A percentile compares a stretch with the other conserved stretches of the same genome.
These are phyloP conservation scores for Bondarzewia mesenterica DNA, from an alignment of 1,284 basidiomycete genomes.

Conservation along the genomic window DNA sequence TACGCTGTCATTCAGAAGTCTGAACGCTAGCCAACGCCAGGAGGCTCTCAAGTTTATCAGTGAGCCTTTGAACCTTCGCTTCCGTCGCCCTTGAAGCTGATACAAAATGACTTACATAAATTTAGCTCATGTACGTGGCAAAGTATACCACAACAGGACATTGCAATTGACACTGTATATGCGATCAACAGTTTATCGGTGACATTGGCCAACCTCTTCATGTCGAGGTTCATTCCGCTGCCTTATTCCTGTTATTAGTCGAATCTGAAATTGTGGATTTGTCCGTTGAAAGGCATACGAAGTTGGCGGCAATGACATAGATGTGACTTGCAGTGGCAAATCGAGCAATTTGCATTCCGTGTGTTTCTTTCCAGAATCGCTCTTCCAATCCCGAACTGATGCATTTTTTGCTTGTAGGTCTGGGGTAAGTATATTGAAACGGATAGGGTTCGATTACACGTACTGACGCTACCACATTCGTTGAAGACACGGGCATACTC, in stretches of 20 bases:
- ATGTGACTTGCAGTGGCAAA: constrained; percentile 19
- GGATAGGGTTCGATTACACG: not conserved
- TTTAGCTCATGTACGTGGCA: constrained; percentile 27
- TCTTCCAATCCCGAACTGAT: not conserved
- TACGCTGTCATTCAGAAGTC: constrained; percentile 8
- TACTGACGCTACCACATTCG: not conserved
- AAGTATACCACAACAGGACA: not conserved
- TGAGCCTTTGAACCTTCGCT: constrained; percentile 7
- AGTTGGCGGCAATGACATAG: constrained; percentile 22
- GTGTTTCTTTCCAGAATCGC: constrained; percentile 10
- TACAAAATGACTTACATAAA: not conserved
- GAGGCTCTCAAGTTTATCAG: constrained; percentile 44
- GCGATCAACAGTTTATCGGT: constrained; percentile 33
- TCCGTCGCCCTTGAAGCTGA: not conserved
- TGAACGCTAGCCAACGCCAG: constrained; percentile 33
- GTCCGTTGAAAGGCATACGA: constrained; percentile 15
- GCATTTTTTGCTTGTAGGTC: too few relatives aligned
- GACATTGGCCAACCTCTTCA: constrained; percentile 46
- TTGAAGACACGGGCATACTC: constrained; percentile 39
- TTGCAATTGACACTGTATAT: not conserved
- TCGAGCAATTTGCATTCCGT: constrained; percentile 45
- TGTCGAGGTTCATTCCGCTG: constrained; percentile 13
- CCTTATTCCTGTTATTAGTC: not conserved
- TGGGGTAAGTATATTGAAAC: constrained; percentile 14
- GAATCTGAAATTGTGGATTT: constrained; percentile 6